Percentiles rank a stretch among this genome's conserved stretches.
These are phyloP conservation scores for Trametes maxima DNA, from an alignment of 768 basidiomycete species.

Conservation along the genomic window DNA sequence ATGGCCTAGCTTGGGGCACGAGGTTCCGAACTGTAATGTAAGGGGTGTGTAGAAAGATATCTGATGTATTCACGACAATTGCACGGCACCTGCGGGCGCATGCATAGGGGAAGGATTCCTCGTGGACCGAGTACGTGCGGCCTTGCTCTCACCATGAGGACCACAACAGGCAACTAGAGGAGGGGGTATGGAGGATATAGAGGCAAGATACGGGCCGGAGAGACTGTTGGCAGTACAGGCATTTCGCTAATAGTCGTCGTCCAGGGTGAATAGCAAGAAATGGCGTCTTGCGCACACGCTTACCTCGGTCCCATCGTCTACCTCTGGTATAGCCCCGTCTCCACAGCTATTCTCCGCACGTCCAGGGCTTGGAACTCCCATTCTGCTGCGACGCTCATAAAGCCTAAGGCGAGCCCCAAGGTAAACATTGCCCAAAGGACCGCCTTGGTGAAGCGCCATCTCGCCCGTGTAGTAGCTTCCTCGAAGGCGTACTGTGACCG, in stretches of 20 bases:
- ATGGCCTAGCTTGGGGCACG: too few species aligned
- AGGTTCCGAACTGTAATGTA: not conserved
- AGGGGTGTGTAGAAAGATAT: not conserved
- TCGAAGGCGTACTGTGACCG: slow-evolving; percentile 41
- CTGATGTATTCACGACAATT: not conserved
- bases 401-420: slow-evolving; percentile 32
- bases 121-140: too few species aligned
- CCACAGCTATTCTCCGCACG: slow-evolving; percentile 11
- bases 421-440: slow-evolving; percentile 42
- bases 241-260: not conserved
- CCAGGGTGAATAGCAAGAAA: not conserved
- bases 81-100: too few species aligned
- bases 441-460: slow-evolving; percentile 47
- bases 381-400: slow-evolving; percentile 33
- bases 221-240: too few species aligned
- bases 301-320: not conserved
- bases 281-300: not conserved
- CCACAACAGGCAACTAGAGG: too few species aligned
- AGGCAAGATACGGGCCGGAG: too few species aligned
- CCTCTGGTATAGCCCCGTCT: slow-evolving; percentile 2
- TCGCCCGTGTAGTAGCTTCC: slow-evolving; percentile 42
- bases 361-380: slow-evolving; percentile 25
- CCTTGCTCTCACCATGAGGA: too few species aligned
- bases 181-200: too few species aligned
- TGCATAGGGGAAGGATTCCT: too few species aligned